phyloP scores from a whole-genome alignment of 768 basidiomycete species.

The Exsudoporus frostii region DNA sequence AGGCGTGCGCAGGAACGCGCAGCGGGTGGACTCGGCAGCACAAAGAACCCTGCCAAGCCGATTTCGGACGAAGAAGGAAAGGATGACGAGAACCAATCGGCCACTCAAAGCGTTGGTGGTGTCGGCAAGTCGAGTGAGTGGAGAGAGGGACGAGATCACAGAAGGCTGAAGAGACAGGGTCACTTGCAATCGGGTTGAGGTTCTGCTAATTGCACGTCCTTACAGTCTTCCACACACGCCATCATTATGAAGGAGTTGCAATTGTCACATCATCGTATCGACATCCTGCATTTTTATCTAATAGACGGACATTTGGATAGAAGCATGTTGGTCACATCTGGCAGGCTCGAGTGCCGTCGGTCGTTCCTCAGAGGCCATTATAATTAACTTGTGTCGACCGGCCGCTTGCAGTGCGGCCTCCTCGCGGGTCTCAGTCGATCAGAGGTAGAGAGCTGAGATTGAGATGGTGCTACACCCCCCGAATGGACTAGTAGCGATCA shows the following conservation, averaged over 20 bases:
- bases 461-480: background rate
- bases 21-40: slow-evolving; percentile 33
- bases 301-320: slow-evolving; percentile 37
- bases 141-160: slow-evolving; percentile 19
- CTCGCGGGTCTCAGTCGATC: slow-evolving; percentile 21
- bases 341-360: slow-evolving; percentile 18
- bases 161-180: slow-evolving; percentile 15
- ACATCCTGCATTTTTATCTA: slow-evolving; percentile 31
- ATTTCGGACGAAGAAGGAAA: slow-evolving; percentile 26
- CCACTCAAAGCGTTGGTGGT: background rate
- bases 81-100: slow-evolving; percentile 14
- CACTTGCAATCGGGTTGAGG: slow-evolving; percentile 24
- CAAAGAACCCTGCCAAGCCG: slow-evolving; percentile 20
- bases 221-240: slow-evolving; percentile 7
- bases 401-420: slow-evolving; percentile 33
- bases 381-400: slow-evolving; percentile 25
- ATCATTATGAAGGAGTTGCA: slow-evolving; percentile 25
- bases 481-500: slow-evolving; percentile 12
- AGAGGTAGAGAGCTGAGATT: slow-evolving; percentile 1
- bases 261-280: slow-evolving; percentile 21
- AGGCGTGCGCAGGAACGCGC: slow-evolving; percentile 70
- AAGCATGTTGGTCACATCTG: slow-evolving; percentile 25
- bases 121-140: slow-evolving; percentile 8
- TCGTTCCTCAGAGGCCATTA: slow-evolving; percentile 11
- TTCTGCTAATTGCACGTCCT: slow-evolving; percentile 7